Conservation (phyloP, 139 green algal genomes). For the Chlorokybus atmophyticus region DNA sequence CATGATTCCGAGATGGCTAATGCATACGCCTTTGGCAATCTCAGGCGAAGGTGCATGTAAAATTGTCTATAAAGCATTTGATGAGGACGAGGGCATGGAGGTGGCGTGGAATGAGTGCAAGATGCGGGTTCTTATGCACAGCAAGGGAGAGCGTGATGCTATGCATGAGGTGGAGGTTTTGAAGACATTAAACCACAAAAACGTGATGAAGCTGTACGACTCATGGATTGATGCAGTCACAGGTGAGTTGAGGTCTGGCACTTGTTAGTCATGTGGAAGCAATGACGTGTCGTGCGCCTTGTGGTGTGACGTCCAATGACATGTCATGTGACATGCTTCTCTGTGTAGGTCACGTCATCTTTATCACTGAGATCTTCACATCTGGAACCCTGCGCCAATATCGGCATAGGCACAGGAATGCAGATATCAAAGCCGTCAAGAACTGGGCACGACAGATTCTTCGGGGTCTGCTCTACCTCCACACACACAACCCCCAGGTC, state of each 20-base stretch:
- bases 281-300: too few relatives aligned
- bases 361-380: conserved; percentile 97
- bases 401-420: conserved; percentile 73
- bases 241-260: too few relatives aligned
- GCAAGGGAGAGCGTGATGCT: conserved; percentile 64
- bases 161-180: conserved; percentile 85
- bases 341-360: conserved; percentile 86
- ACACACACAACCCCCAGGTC: conserved; percentile 6
- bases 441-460: conserved; percentile 92
- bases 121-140: conserved; percentile 46
- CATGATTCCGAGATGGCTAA: too few relatives aligned
- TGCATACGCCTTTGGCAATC: too few relatives aligned
- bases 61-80: conserved; percentile 89
- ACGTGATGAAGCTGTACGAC: conserved; percentile 90
- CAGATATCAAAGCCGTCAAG: conserved; percentile 67
- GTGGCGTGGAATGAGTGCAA: conserved; percentile 92
- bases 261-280: too few relatives aligned
- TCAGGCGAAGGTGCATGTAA: conserved; percentile 96
- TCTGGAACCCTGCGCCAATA: conserved; percentile 82
- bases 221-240: conserved; percentile 69
- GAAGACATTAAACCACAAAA: conserved; percentile 86
- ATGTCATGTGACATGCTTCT: too few relatives aligned
- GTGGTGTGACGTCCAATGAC: too few relatives aligned
- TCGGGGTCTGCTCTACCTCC: conserved; percentile 42
- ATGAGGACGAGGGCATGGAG: conserved; percentile 73